Percentiles rank a stretch among this genome's conserved stretches.
Evolutionary conservation across 1,284 basidiomycete genomes (phyloP).

Genomic region (Rhodotorula sp.): DNA sequence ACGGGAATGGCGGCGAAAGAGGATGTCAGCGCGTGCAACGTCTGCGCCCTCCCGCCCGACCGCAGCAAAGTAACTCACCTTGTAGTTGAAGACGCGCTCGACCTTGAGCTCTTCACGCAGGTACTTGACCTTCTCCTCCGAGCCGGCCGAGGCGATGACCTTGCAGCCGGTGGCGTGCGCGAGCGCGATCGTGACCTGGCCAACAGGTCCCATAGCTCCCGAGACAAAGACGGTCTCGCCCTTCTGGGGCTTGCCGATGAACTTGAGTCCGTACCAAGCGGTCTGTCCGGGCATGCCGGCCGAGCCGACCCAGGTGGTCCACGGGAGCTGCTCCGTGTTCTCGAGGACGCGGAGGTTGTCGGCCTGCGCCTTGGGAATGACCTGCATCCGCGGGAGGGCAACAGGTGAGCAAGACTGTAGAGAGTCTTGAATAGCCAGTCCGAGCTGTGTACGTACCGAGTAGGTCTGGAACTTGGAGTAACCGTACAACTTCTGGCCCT

Average conservation of each 20-base stretch:
- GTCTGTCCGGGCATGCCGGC: slow-evolving; percentile 37
- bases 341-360: slow-evolving; percentile 23
- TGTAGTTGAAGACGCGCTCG: slow-evolving; percentile 61
- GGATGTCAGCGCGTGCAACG: background rate
- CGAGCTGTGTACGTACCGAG: slow-evolving; percentile 2
- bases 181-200: slow-evolving; percentile 40
- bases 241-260: slow-evolving; percentile 64
- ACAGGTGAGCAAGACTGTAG: background rate
- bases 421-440: no score
- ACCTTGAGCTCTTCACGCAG: slow-evolving; percentile 70
- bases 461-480: slow-evolving; percentile 29
- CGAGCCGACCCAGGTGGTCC: slow-evolving; percentile 52
- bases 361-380: slow-evolving; percentile 15
- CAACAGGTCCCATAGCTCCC: slow-evolving; percentile 38
- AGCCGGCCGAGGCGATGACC: slow-evolving; percentile 81
- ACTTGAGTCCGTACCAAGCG: slow-evolving; percentile 21
- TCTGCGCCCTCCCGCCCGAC: background rate
- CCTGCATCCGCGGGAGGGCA: background rate
- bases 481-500: slow-evolving; percentile 32
- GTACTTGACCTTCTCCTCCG: slow-evolving; percentile 63
- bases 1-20: background rate
- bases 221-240: slow-evolving; percentile 69
- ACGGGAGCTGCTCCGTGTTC: slow-evolving; percentile 36
- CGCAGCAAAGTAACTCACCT: slow-evolving; percentile 52
- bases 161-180: slow-evolving; percentile 52